Evolutionary conservation across 2,329 filamentous ascomycete genomes (phyloP).

Genomic region (Exutisphaerella laricina): DNA sequence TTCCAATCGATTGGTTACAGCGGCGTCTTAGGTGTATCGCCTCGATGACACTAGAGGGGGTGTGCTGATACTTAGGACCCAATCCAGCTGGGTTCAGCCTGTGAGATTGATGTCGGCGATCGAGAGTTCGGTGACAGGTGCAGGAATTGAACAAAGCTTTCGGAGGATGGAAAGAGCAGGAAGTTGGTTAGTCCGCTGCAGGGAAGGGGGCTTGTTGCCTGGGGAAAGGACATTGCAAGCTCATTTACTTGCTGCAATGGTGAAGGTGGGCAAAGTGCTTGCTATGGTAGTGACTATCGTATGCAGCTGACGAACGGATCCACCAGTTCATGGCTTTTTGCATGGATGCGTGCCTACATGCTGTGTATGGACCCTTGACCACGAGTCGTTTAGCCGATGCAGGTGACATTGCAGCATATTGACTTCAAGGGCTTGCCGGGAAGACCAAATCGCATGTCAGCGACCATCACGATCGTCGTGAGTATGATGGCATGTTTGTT

Average conservation of each 20-base stretch:
- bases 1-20: neutral
- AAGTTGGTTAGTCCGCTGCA: neutral
- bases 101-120: conserved; percentile 3
- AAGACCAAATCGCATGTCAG: neutral
- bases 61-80: conserved; percentile 5
- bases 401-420: neutral
- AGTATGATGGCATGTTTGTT: conserved; percentile 6
- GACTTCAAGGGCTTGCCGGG: neutral
- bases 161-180: neutral
- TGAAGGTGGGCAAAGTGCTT: conserved; percentile 2
- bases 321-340: neutral
- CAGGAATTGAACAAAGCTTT: neutral
- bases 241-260: neutral
- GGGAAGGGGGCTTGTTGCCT: neutral
- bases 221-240: neutral
- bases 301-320: conserved; percentile 1
- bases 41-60: neutral
- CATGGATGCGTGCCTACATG: neutral
- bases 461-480: conserved; percentile 2
- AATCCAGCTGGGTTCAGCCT: conserved; percentile 8
- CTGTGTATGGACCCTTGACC: neutral
- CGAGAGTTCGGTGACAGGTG: conserved; percentile 7
- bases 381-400: neutral
- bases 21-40: conserved; percentile 2
- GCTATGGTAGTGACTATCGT: conserved; percentile 1